Conservation (phyloP, 2,329 filamentous ascomycete genomes). For the Aspergillus sp. region DNA sequence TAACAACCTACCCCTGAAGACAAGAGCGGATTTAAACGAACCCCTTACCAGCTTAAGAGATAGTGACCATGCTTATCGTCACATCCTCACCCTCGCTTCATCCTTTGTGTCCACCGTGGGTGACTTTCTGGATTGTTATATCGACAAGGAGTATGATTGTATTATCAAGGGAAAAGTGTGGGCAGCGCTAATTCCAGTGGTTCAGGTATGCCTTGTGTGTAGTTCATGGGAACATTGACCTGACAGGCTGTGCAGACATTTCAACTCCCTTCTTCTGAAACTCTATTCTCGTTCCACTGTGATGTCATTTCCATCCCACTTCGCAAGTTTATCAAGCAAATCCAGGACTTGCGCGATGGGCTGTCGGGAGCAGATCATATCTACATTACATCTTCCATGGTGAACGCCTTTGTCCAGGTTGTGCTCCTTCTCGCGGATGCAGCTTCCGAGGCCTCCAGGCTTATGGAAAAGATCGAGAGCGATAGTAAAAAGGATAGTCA, state of each 20-base stretch:
- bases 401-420: not conserved
- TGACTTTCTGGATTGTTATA: conserved; percentile 1
- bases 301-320: not conserved
- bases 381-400: conserved; percentile 1
- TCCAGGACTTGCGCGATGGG: not conserved
- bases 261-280: not conserved
- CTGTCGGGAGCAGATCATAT: not conserved
- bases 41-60: not conserved
- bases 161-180: conserved; percentile 2
- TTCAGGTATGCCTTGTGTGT: not conserved
- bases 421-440: not conserved
- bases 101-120: conserved; percentile 1
- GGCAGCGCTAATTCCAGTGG: not conserved
- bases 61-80: not conserved
- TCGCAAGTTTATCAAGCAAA: not conserved
- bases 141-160: conserved; percentile 2
- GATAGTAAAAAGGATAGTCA: too few species aligned
- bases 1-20: not conserved
- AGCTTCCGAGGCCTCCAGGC: not conserved
- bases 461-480: not conserved
- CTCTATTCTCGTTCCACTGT: not conserved
- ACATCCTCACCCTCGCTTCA: not conserved
- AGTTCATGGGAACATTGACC: not conserved
- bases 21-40: not conserved
- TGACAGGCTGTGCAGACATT: not conserved